Evolutionary conservation across 2,329 filamentous ascomycete species (phyloP).

Genomic region (Chrysoporthe cubensis): DNA sequence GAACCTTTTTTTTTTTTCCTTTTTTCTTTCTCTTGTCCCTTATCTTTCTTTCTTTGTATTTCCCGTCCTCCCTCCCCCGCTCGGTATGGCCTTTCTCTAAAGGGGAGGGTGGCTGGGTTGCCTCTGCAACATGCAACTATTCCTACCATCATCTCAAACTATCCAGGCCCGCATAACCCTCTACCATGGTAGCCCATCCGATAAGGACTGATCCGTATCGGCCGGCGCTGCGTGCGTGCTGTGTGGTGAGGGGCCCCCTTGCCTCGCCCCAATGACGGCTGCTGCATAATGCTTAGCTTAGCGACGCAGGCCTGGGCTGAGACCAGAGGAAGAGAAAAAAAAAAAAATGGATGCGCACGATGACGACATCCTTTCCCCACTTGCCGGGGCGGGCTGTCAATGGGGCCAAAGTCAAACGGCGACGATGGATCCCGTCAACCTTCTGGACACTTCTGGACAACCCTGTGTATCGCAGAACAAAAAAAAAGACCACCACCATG

Average conservation of each 20-base stretch:
- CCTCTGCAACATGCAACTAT: too few species aligned
- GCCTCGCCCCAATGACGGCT: background rate
- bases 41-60: background rate
- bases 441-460: too few species aligned
- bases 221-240: too few species aligned
- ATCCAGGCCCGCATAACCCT: too few species aligned
- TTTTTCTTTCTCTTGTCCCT: background rate
- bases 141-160: too few species aligned
- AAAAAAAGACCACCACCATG: too few species aligned
- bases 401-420: background rate
- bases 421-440: too few species aligned
- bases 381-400: background rate
- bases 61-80: background rate
- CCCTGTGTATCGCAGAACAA: too few species aligned
- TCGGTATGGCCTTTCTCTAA: too few species aligned
- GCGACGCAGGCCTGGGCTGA: background rate
- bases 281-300: background rate
- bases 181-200: too few species aligned
- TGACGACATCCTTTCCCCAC: constrained; percentile 26
- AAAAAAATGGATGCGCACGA: constrained; percentile 9
- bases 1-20: background rate
- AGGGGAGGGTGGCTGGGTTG: too few species aligned
- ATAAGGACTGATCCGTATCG: too few species aligned
- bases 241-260: background rate
- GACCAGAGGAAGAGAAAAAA: background rate